Conservation (phyloP, 306 rosid species). For the Boehmeria nivea region DNA sequence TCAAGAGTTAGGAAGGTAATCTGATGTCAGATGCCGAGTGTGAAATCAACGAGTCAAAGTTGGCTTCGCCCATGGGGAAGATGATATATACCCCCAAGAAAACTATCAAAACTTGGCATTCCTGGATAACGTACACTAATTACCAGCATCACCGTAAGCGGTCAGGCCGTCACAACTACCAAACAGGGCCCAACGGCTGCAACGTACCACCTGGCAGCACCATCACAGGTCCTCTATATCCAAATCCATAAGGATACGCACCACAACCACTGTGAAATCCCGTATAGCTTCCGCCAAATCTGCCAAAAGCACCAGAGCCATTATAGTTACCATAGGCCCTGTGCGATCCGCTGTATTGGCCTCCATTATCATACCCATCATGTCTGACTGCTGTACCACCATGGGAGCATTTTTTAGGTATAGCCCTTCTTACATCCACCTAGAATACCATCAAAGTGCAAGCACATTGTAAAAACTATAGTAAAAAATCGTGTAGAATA, state of each 20-base stretch:
- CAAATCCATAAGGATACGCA: slow-evolving; percentile 48
- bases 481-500: too few relatives aligned
- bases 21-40: too few relatives aligned
- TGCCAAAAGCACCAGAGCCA: slow-evolving; percentile 29
- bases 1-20: too few relatives aligned
- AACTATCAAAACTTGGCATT: too few relatives aligned
- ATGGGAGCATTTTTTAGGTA: slow-evolving; percentile 43
- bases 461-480: background rate
- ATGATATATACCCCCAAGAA: too few relatives aligned
- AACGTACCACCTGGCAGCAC: too few relatives aligned
- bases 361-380: slow-evolving; percentile 30
- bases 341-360: slow-evolving; percentile 27
- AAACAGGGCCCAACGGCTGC: too few relatives aligned
- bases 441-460: slow-evolving; percentile 15
- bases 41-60: too few relatives aligned
- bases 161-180: too few relatives aligned
- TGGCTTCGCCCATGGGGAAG: too few relatives aligned
- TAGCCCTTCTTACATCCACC: slow-evolving; percentile 66
- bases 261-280: slow-evolving; percentile 34
- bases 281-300: slow-evolving; percentile 39
- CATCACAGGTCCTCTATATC: slow-evolving; percentile 41
- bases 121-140: too few relatives aligned
- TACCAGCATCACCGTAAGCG: too few relatives aligned
- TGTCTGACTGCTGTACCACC: slow-evolving; percentile 35
- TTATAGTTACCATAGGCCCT: slow-evolving; percentile 27